Base-by-base conservation (phyloP, 164 flowering plant genomes). In the Stephania cephalantha region DNA sequence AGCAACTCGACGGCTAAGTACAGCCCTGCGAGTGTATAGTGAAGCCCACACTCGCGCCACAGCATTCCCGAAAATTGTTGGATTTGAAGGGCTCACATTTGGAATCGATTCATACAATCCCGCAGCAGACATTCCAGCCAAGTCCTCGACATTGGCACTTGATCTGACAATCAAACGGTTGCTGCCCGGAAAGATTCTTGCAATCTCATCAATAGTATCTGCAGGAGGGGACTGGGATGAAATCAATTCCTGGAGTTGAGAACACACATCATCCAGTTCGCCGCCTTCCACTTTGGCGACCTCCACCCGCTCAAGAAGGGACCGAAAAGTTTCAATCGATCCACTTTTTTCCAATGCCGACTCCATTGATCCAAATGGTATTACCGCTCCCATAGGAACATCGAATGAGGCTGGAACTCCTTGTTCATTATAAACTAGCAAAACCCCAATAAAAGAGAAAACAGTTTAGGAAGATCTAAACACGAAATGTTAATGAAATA, bases 111-210 rank as follows among this genome's bases (percentile, higher is more conserved):
- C 99, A 69, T 95, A 95, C 15, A 95, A 86, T 55, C 99, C 97
- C 73, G 99, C 99, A 70, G 99, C 99, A 15, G 99, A 95, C 95
- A 93, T 89, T 71, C 99, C 95, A 7, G 97, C 99, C 79, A 95
- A 84, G 78, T 95, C 99, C 84, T 95, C 99, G 5, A 95, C 98
- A 82, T 93, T 95, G 30, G 99, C 97, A 82, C 98, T 95, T 12
- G 98, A 95, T 18, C 98, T 91, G 35, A 93, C 97, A 64, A 92
- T 89, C 66, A 94, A 78, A 1, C 91, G 79, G 15, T 81, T 78
- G 42, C 81, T 81, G 67, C 68, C 68, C 1, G 94, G 86, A 74
- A 95, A 92, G 69, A 84, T 68, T 81, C 76, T 76, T 13, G 67
- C 83, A 18, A 94, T 71, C 50, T 77, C 74, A 68, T 86, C 78